These are phyloP conservation scores for Botrytis deweyae DNA, from an alignment of 2,329 filamentous ascomycete species.

Conservation along the genomic window DNA sequence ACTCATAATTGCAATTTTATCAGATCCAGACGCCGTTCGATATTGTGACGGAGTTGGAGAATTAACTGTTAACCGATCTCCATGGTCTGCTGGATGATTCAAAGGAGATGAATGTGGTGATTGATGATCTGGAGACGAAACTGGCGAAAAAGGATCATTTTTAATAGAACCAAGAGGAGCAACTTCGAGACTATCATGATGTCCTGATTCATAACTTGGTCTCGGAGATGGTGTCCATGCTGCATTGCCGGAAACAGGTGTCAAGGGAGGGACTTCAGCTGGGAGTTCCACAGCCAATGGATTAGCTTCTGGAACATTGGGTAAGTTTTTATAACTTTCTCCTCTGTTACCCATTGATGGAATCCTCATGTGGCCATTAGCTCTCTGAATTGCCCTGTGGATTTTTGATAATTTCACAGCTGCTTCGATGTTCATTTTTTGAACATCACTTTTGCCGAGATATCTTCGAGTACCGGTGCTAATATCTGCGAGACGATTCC, in stretches of 20 bases:
- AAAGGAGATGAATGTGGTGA: slow-evolving; percentile 17
- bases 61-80: slow-evolving; percentile 54
- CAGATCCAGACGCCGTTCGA: slow-evolving; percentile 56
- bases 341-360: slow-evolving; percentile 17
- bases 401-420: slow-evolving; percentile 83
- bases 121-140: slow-evolving; percentile 30
- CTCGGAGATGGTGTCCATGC: slow-evolving; percentile 31
- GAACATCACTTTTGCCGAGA: slow-evolving; percentile 69
- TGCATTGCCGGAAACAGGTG: slow-evolving; percentile 21
- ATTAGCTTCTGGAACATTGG: slow-evolving; percentile 42
- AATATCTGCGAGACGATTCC: slow-evolving; percentile 90
- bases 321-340: slow-evolving; percentile 28
- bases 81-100: slow-evolving; percentile 41
- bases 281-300: slow-evolving; percentile 54
- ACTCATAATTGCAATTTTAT: slow-evolving; percentile 66
- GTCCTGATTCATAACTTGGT: slow-evolving; percentile 39
- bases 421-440: slow-evolving; percentile 73
- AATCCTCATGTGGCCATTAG: slow-evolving; percentile 24
- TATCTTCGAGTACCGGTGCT: slow-evolving; percentile 89
- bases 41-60: slow-evolving; percentile 61
- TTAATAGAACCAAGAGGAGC: slow-evolving; percentile 15
- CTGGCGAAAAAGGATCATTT: slow-evolving; percentile 43
- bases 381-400: slow-evolving; percentile 61
- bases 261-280: slow-evolving; percentile 44
- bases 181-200: slow-evolving; percentile 35